Evolutionary conservation across 495 filamentous ascomycete genomes (phyloP), one percentile per base, ranked within the genome.

Genomic region (Neurospora sp.): DNA sequence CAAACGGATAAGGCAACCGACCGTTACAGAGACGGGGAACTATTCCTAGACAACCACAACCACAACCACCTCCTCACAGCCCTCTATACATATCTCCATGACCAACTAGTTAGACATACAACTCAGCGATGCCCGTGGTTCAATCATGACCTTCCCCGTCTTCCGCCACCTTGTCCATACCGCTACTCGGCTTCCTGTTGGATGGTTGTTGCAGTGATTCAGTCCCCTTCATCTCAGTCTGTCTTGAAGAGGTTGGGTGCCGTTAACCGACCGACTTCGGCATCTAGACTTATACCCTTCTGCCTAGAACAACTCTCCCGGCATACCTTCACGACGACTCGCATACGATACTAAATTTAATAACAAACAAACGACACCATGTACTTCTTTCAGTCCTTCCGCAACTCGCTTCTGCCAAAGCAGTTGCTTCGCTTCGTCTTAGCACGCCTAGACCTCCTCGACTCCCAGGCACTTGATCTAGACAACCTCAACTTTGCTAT

Each of bases 351-450:
- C 22, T 27, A 35, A 35, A 35, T 14, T 3, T 27, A 65, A 65
- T 65, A 35, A 65, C 14, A 9, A 40, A 72, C 14, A 1, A 20
- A 16, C 37, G 16, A 31, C n/a, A 53, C 61, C 78, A 89, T 89
- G 87, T 85, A 85, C 44, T 83, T 81, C 68, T 90, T 86, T 77
- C 81, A 91, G 78, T 89, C 91, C 65, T 93, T 86, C 69, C 75
- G 81, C 74, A 81, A 74, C 72, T 86, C 91, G 44, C 91, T 88
- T 76, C 89, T 96, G 82, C 91, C 93, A 82, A 94, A 94, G 85
- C 88, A 90, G 76, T 83, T 96, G 72, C 85, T 97, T 68, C 89
- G 91, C 74, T 96, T 94, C 81, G 92, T 89, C 35, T 83, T 98
- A 38, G 91, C 91, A 5, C 89, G 91, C 71, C 81, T 95, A 48